Percentiles rank a stretch among this genome's conserved stretches.
These are phyloP conservation scores for Auriscalpium vulgare DNA, from an alignment of 768 basidiomycete genomes.

Conservation along the genomic window DNA sequence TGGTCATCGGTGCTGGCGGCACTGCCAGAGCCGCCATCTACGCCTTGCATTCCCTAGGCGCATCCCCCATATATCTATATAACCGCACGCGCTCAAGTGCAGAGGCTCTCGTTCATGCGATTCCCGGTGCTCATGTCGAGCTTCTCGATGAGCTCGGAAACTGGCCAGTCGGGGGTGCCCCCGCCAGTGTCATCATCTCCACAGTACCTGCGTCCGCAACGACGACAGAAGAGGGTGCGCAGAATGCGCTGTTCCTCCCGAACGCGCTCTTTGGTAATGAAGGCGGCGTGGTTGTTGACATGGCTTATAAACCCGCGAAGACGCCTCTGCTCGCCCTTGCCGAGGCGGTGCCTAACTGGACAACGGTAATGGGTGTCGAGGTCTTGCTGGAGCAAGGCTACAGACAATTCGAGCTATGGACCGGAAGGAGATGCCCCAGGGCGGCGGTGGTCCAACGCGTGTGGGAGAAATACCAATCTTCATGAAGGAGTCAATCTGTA, in stretches of 20 bases:
- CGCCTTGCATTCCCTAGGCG: constrained; percentile 65
- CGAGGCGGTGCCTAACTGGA: constrained; percentile 49
- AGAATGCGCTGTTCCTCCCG: constrained; percentile 43
- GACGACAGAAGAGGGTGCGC: constrained; percentile 26
- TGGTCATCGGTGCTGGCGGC: constrained; percentile 94
- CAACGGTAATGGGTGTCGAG: constrained; percentile 68
- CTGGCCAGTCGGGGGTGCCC: constrained; percentile 36
- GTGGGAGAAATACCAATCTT: constrained; percentile 32
- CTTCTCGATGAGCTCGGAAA: constrained; percentile 49
- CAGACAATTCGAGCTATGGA: constrained; percentile 80
- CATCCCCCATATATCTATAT: constrained; percentile 70
- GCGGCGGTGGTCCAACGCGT: constrained; percentile 39
- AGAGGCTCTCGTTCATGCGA: constrained; percentile 52
- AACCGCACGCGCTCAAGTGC: constrained; percentile 81
- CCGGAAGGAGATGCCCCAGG: constrained; percentile 53
- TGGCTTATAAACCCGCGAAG: constrained; percentile 87
- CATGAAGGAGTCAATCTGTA: not conserved
- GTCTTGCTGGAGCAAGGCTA: constrained; percentile 87
- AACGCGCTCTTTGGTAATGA: constrained; percentile 44
- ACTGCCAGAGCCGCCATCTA: constrained; percentile 93
- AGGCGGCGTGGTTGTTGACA: constrained; percentile 81
- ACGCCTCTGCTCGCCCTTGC: constrained; percentile 78
- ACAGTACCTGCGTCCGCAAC: constrained; percentile 76
- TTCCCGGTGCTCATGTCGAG: constrained; percentile 57
- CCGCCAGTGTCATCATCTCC: constrained; percentile 74